phyloP scores from a whole-genome alignment of 2,329 filamentous ascomycete species.

The Dactylellina cionopaga region DNA sequence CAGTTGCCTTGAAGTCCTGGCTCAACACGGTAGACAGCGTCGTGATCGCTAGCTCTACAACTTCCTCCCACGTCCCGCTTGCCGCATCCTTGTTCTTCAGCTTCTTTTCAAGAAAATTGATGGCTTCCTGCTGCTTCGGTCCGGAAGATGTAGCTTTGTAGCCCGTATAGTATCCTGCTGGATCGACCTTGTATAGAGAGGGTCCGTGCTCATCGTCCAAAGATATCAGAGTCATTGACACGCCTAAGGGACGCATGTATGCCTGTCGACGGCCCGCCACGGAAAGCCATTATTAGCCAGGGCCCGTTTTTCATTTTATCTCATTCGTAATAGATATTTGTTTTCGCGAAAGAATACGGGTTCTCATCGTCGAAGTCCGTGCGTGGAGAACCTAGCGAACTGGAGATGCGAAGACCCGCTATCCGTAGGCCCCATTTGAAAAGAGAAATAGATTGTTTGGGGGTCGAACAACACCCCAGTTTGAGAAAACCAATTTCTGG shows the following conservation, averaged over 20 bases:
- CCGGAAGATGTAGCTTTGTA: constrained; percentile 98
- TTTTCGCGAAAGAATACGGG: constrained; percentile 27
- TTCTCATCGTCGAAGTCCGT: constrained; percentile 19
- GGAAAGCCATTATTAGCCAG: constrained; percentile 45
- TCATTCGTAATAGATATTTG: constrained; percentile 33
- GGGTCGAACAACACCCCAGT: constrained; percentile 1
- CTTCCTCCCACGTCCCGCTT: constrained; percentile 93
- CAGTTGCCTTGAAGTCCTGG: constrained; percentile 99
- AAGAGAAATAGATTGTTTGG: not conserved
- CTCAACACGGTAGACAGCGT: constrained; percentile 95
- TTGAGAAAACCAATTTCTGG: constrained; percentile 7
- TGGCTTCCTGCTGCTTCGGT: constrained; percentile 97
- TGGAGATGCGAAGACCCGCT: constrained; percentile 8
- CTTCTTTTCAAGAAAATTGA: constrained; percentile 99
- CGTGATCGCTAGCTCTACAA: constrained; percentile 95
- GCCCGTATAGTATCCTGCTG: constrained; percentile 95
- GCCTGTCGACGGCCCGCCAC: constrained; percentile 67
- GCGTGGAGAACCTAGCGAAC: constrained; percentile 16
- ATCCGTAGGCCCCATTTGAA: constrained; percentile 6
- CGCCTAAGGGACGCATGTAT: constrained; percentile 97
- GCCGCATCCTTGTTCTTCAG: constrained; percentile 98
- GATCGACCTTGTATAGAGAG: constrained; percentile 97
- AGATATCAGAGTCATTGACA: constrained; percentile 93
- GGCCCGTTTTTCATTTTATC: constrained; percentile 36
- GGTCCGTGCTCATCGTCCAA: constrained; percentile 91